A percentile compares a stretch with the other conserved stretches of the same genome.
phyloP scores from a whole-genome alignment of 2,329 filamentous ascomycete genomes.

The Alternaria arbusti region DNA sequence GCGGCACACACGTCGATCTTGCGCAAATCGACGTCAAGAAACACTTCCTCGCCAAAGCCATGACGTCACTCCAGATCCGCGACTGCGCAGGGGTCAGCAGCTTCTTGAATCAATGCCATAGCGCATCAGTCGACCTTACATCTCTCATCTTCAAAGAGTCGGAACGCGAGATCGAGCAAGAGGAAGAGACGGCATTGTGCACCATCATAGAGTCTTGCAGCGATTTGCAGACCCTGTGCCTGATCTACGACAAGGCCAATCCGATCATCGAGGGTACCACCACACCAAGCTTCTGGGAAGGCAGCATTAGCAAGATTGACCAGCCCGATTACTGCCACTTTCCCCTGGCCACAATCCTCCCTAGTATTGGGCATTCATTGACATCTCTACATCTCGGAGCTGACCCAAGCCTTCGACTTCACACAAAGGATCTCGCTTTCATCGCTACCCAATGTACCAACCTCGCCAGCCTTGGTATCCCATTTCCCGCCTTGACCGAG shows the following conservation, averaged over 20 bases:
- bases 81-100: not conserved
- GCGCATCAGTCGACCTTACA: not conserved
- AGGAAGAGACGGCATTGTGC: not conserved
- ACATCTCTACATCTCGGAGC: not conserved
- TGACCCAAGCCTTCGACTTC: not conserved
- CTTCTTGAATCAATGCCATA: not conserved
- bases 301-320: not conserved
- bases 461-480: not conserved
- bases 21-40: too few species aligned
- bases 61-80: too few species aligned
- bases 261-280: not conserved
- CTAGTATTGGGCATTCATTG: not conserved
- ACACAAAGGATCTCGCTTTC: not conserved
- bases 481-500: not conserved
- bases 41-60: too few species aligned
- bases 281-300: not conserved
- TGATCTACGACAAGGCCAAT: not conserved
- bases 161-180: not conserved
- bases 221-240: not conserved
- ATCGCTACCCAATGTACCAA: not conserved
- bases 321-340: not conserved
- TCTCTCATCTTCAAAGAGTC: not conserved
- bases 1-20: not conserved
- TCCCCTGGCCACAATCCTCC: not conserved
- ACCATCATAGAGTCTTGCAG: not conserved